Evolutionary conservation across 768 basidiomycete species (phyloP).

Genomic region (Chlorophyllum brunneum): DNA sequence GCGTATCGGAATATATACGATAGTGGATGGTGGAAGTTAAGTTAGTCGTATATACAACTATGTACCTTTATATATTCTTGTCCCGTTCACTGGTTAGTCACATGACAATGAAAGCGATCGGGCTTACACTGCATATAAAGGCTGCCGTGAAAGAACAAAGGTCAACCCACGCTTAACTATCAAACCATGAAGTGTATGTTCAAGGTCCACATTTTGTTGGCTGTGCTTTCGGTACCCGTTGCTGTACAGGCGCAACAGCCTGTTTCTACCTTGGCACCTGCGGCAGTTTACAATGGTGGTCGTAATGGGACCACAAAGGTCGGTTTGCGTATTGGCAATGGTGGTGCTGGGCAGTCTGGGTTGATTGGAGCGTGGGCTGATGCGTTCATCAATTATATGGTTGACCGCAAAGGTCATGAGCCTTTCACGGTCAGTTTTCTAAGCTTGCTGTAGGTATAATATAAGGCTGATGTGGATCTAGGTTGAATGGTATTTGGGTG

Average conservation of each 20-base stretch:
- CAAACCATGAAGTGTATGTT: slow-evolving; percentile 4
- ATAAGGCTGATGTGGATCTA: slow-evolving; percentile 17
- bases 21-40: too few relatives aligned
- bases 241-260: background rate
- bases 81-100: too few relatives aligned
- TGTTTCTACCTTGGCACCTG: slow-evolving; percentile 12
- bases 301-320: slow-evolving; percentile 28
- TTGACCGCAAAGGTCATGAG: slow-evolving; percentile 23
- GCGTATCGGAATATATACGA: too few relatives aligned
- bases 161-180: background rate
- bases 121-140: too few relatives aligned
- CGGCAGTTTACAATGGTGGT: slow-evolving; percentile 38
- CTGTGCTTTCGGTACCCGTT: background rate
- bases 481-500: slow-evolving; percentile 56
- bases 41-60: too few relatives aligned
- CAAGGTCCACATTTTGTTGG: background rate
- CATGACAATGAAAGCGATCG: too few relatives aligned
- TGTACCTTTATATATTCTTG: too few relatives aligned
- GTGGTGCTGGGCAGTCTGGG: slow-evolving; percentile 49
- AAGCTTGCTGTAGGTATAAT: background rate
- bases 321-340: slow-evolving; percentile 44
- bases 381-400: slow-evolving; percentile 38
- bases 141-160: background rate
- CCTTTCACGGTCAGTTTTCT: slow-evolving; percentile 29
- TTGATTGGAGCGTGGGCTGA: slow-evolving; percentile 45